Evolutionary conservation across 164 flowering plant genomes (phyloP).

Genomic region (Houttuynia cordata): DNA sequence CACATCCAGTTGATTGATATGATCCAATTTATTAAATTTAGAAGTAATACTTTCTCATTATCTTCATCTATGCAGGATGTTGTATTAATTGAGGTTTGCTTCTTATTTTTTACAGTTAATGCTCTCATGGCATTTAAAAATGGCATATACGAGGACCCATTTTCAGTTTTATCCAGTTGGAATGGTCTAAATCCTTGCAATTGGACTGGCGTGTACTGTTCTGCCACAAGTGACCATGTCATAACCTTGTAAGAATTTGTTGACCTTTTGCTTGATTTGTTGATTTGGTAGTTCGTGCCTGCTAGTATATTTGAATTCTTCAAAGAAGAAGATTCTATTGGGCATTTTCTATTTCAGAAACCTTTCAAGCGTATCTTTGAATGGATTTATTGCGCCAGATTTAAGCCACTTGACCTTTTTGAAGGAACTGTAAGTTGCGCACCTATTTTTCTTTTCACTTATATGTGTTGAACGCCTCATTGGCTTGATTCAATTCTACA

Average conservation of each 20-base stretch:
- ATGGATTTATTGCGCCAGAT: slow-evolving; percentile 77
- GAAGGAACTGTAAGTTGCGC: slow-evolving; percentile 56
- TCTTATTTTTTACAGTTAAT: slow-evolving; percentile 29
- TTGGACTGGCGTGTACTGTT: slow-evolving; percentile 65
- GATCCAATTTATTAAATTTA: too few species aligned
- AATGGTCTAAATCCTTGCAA: slow-evolving; percentile 55
- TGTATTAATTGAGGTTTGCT: not conserved
- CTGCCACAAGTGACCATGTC: slow-evolving; percentile 37
- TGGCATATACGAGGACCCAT: slow-evolving; percentile 70
- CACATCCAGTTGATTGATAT: too few species aligned
- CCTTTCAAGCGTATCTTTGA: slow-evolving; percentile 42
- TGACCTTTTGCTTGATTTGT: not conserved
- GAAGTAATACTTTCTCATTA: too few species aligned
- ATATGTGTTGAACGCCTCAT: not conserved
- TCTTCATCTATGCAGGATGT: not conserved
- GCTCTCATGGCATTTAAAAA: slow-evolving; percentile 57
- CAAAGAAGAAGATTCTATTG: slow-evolving; percentile 1
- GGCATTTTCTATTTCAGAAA: slow-evolving; percentile 42
- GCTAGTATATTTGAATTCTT: too few species aligned
- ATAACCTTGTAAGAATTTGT: slow-evolving; percentile 43
- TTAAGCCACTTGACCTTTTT: slow-evolving; percentile 47
- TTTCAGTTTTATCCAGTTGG: slow-evolving; percentile 53
- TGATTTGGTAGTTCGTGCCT: not conserved
- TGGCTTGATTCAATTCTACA: not conserved
- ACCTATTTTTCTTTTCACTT: not conserved